These are phyloP conservation scores for Eimeria zaria DNA, from an alignment of 169 alveolate genomes.

Conservation along the genomic window DNA sequence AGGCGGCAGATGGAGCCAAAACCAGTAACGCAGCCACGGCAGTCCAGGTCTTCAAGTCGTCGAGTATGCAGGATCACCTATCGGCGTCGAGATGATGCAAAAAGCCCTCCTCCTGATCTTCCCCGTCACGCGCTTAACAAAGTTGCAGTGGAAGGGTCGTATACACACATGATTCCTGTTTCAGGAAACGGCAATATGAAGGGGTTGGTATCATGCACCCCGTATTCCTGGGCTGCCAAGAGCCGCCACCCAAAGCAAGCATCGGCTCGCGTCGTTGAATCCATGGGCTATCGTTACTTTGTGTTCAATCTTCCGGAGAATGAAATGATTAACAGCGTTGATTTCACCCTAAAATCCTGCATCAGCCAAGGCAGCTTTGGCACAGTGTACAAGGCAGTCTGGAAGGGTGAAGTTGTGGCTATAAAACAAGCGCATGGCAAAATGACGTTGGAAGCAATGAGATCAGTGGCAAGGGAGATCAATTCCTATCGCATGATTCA, in stretches of 20 bases:
- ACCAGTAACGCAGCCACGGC: slow-evolving; percentile 30
- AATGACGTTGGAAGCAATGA: slow-evolving; percentile 88
- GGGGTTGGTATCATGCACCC: slow-evolving; percentile 35
- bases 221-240: slow-evolving; percentile 45
- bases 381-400: slow-evolving; percentile 86
- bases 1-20: slow-evolving; percentile 16
- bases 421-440: slow-evolving; percentile 86
- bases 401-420: slow-evolving; percentile 88
- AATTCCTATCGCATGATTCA: slow-evolving; percentile 89
- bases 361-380: slow-evolving; percentile 90
- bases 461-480: slow-evolving; percentile 91
- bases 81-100: slow-evolving; percentile 66
- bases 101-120: slow-evolving; percentile 57
- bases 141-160: slow-evolving; percentile 65
- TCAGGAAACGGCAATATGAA: slow-evolving; percentile 57
- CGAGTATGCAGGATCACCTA: slow-evolving; percentile 54
- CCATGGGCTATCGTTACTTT: slow-evolving; percentile 53
- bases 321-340: slow-evolving; percentile 61
- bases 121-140: slow-evolving; percentile 66
- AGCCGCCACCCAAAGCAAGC: slow-evolving; percentile 27
- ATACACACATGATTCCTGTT: slow-evolving; percentile 73
- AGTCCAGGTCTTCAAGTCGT: slow-evolving; percentile 30
- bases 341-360: slow-evolving; percentile 41
- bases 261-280: slow-evolving; percentile 81
- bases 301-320: slow-evolving; percentile 73